phyloP scores from a whole-genome alignment of 2,329 filamentous ascomycete genomes.

The Apiospora saccharicola region DNA sequence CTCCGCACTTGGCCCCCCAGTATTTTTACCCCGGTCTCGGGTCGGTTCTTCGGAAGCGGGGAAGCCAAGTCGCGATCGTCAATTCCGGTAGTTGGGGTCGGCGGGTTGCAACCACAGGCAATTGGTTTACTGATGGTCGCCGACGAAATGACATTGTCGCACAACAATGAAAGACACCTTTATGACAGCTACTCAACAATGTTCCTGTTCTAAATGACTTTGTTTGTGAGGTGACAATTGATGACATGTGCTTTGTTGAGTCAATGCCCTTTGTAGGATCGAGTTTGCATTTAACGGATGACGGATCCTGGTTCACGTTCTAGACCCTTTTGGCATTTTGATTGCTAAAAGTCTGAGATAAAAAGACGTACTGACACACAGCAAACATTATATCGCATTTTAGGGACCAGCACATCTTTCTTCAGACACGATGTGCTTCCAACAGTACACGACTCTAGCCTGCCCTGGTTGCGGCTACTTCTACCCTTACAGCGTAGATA shows the following conservation, averaged over 20 bases:
- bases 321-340: not conserved
- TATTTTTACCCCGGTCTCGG: not conserved
- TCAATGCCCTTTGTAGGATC: not conserved
- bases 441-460: not conserved
- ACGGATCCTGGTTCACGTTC: too few relatives aligned
- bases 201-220: not conserved
- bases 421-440: not conserved
- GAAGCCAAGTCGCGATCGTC: not conserved
- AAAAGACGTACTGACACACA: too few relatives aligned
- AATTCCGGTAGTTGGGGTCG: constrained; percentile 10
- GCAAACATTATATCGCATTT: not conserved
- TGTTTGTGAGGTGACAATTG: not conserved
- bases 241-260: not conserved
- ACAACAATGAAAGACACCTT: not conserved
- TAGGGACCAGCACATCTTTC: not conserved
- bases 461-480: not conserved
- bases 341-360: not conserved
- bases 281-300: not conserved
- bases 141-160: not conserved
- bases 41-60: not conserved
- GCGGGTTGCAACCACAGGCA: not conserved
- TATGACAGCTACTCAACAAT: not conserved
- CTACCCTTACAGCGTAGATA: not conserved
- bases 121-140: too few relatives aligned
- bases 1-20: not conserved